phyloP scores from a whole-genome alignment of 257 asterid species.

The Rubia yunnanensis region DNA sequence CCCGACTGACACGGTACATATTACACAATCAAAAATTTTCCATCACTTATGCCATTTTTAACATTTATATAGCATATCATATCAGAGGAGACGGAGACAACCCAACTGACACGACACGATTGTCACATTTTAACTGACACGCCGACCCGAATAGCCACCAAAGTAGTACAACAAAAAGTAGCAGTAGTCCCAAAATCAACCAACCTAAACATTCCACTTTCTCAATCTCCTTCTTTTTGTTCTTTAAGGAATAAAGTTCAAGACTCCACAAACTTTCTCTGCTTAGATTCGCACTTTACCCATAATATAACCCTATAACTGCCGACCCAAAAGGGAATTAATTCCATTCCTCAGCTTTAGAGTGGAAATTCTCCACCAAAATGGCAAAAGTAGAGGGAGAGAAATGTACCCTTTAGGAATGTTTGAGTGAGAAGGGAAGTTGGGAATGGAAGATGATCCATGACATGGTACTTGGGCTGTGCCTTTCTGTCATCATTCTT shows the following conservation, averaged over 20 bases:
- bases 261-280: neutral
- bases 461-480: slow-evolving; percentile 40
- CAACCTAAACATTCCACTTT: neutral
- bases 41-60: too few relatives aligned
- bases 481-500: slow-evolving; percentile 21
- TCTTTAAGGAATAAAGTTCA: neutral
- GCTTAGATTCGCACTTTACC: slow-evolving; percentile 1
- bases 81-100: too few relatives aligned
- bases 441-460: slow-evolving; percentile 62
- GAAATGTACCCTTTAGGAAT: slow-evolving; percentile 52
- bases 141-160: neutral
- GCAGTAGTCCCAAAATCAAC: slow-evolving; percentile 2
- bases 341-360: slow-evolving; percentile 9
- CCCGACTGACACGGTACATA: too few relatives aligned
- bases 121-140: neutral
- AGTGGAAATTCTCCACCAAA: slow-evolving; percentile 4
- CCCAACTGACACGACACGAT: neutral
- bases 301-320: neutral
- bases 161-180: neutral
- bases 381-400: neutral
- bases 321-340: slow-evolving; percentile 16
- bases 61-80: too few relatives aligned
- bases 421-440: slow-evolving; percentile 55
- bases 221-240: neutral
- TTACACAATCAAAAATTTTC: too few relatives aligned